Base-by-base conservation (phyloP, 2,329 filamentous ascomycete genomes). In the Zymoseptoria brevis region DNA sequence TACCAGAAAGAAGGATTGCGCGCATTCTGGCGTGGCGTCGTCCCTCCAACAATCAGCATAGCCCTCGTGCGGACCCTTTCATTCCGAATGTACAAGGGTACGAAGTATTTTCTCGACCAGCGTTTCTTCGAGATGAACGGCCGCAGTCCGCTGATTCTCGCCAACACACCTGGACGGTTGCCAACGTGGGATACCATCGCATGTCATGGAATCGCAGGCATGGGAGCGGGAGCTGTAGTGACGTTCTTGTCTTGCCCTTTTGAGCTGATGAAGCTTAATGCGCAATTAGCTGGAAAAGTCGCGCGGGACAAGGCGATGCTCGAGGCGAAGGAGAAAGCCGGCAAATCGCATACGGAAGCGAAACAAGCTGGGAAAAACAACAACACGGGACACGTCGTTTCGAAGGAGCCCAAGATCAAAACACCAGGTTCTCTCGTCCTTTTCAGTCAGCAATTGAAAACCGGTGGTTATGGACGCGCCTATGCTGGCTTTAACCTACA, bases 231-330 rank as follows among this genome's bases (percentile, higher is more conserved):
- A 58, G 90, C 87, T 21, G 82, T 85, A 61, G 92, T 94, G 57
- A 92, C 90, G 8, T 80, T 88, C 55, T 83, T 94, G 67, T 89
- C 90, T 66, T 95, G 90, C 70, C 90, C 90, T 1, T 95, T 95
- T 71, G 90, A 95, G 74, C 81, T 95, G 73, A 92, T 89, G n/a
- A 95, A 95, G 74, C 80, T 94, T 60, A 92, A 88, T 72, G 89
- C 90, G 16, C 90, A 95, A 73, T 87, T 94, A 19, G 91, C 90
- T 1, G 87, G 91, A 9, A 77, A 93, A 60, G 83, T 92, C 77
- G 87, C 87, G 21, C 64, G 71, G 35, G 71, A 73, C 52, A 60
- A 60, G 8, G 58, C 57, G 5, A 26, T 59, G 35, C 22, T 53
- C 21, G 53, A 49, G 29, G 48, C 50, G 52, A 45, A 56, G 41